Percentiles rank a stretch among this genome's conserved stretches.
Conservation (phyloP, 202 grass and related monocot species). For the Carex arenaria region DNA sequence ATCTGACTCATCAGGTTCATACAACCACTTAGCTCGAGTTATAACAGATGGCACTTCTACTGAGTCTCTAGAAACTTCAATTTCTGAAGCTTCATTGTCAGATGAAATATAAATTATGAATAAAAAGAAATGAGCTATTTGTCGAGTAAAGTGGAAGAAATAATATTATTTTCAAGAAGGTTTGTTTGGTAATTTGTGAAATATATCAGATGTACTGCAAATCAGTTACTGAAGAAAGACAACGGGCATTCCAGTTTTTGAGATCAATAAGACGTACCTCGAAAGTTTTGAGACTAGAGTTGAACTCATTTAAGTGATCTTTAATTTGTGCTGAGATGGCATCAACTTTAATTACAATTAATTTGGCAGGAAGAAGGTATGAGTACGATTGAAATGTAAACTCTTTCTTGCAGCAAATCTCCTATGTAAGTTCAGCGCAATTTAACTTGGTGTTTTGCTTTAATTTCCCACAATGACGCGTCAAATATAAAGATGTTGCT, state of each 20-base stretch:
- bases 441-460: background rate
- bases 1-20: slow-evolving; percentile 85
- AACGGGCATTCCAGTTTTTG: background rate
- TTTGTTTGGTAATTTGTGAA: background rate
- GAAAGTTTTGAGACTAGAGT: slow-evolving; percentile 69
- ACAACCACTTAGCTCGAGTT: slow-evolving; percentile 77
- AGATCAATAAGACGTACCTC: slow-evolving; percentile 36
- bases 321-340: slow-evolving; percentile 57
- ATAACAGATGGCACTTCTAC: background rate
- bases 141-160: background rate
- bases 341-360: slow-evolving; percentile 67
- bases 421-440: slow-evolving; percentile 32
- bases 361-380: slow-evolving; percentile 87
- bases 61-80: slow-evolving; percentile 21
- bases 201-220: background rate
- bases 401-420: slow-evolving; percentile 93
- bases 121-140: background rate
- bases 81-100: slow-evolving; percentile 14
- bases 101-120: slow-evolving; percentile 20
- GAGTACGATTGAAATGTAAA: slow-evolving; percentile 67
- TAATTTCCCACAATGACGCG: background rate
- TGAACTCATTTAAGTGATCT: slow-evolving; percentile 59
- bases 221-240: too few relatives aligned
- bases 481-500: background rate
- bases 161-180: background rate